Evolutionary conservation across 2,329 filamentous ascomycete species (phyloP).

Genomic region (Botryotinia calthae): DNA sequence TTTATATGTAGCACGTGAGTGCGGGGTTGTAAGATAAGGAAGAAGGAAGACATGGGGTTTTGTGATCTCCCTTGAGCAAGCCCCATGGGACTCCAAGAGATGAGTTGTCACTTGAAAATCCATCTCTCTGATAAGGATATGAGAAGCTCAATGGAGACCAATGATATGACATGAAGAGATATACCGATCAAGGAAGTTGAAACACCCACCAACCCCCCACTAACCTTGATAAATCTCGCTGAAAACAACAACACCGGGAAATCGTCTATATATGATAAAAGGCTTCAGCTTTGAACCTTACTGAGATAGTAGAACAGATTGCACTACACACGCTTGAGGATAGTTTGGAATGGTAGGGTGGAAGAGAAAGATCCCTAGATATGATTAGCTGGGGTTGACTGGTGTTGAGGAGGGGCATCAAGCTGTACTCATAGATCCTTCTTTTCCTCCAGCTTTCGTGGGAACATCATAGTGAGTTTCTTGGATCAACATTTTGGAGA

Average conservation of each 20-base stretch:
- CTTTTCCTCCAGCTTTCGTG: conserved; percentile 55
- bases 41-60: background rate
- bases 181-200: background rate
- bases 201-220: conserved; percentile 13
- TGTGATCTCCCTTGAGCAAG: background rate
- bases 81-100: background rate
- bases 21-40: conserved; percentile 21
- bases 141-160: background rate
- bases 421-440: conserved; percentile 50
- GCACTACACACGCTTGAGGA: conserved; percentile 67
- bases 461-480: conserved; percentile 59
- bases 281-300: conserved; percentile 21
- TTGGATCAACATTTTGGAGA: conserved; percentile 53
- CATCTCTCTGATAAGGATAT: background rate
- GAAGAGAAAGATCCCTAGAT: conserved; percentile 79
- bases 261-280: conserved; percentile 48
- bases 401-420: conserved; percentile 3
- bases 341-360: conserved; percentile 83
- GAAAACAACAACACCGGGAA: conserved; percentile 84
- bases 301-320: background rate
- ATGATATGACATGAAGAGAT: background rate
- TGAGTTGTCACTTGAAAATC: conserved; percentile 9
- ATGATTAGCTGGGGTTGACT: background rate
- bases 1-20: conserved; percentile 14
- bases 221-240: conserved; percentile 94